phyloP scores from a whole-genome alignment of 495 filamentous ascomycete species.

The Cenococcum geophilum region DNA sequence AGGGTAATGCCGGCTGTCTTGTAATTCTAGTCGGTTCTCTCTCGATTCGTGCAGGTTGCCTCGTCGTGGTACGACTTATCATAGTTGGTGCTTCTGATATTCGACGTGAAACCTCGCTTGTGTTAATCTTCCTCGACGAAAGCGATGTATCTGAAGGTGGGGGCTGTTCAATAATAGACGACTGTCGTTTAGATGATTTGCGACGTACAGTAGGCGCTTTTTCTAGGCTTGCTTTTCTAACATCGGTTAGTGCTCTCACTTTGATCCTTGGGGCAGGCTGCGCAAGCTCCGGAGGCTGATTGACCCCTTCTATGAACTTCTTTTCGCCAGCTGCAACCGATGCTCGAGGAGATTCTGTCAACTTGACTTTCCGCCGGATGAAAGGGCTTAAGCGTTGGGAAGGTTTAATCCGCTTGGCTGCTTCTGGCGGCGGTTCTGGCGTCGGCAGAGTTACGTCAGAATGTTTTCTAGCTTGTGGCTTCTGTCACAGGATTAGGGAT shows the following conservation, averaged over 20 bases:
- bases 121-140: background rate
- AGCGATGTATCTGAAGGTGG: background rate
- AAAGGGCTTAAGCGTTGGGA: slow-evolving; percentile 21
- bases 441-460: slow-evolving; percentile 13
- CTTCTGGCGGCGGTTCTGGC: slow-evolving; percentile 13
- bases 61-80: background rate
- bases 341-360: background rate
- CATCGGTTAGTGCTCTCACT: slow-evolving; percentile 8
- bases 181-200: background rate
- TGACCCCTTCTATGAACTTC: background rate
- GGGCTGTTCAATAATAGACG: background rate
- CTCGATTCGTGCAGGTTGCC: background rate
- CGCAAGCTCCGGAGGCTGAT: background rate
- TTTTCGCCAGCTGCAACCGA: no score
- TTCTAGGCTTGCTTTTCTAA: slow-evolving; percentile 4
- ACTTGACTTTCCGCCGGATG: slow-evolving; percentile 5
- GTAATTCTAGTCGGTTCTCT: background rate
- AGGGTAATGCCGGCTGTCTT: background rate
- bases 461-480: background rate
- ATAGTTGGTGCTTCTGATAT: background rate
- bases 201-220: slow-evolving; percentile 2
- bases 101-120: background rate
- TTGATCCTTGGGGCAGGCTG: slow-evolving; percentile 2
- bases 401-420: slow-evolving; percentile 8
- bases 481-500: background rate